These are phyloP conservation scores for Phycomyces blakesleeanus DNA, from an alignment of 192 early-diverging fungal species.

Conservation along the genomic window DNA sequence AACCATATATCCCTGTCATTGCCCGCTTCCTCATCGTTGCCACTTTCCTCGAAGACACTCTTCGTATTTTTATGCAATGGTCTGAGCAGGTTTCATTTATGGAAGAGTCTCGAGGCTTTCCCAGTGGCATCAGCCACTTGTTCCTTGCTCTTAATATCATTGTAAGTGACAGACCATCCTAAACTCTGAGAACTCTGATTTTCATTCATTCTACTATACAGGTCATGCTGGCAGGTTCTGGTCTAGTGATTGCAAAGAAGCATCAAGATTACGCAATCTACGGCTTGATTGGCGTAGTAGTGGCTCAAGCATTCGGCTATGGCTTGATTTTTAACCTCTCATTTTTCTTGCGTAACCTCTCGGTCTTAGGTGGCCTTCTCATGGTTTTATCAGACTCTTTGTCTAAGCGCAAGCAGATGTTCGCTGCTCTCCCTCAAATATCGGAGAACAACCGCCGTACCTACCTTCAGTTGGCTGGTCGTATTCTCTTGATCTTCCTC, in stretches of 20 bases:
- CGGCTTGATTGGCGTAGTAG: conserved; percentile 77
- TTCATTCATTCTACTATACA: conserved; percentile 6
- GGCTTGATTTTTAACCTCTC: conserved; percentile 86
- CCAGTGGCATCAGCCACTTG: conserved; percentile 75
- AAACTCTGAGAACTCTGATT: background rate
- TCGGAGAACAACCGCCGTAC: conserved; percentile 82
- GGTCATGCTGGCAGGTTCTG: conserved; percentile 79
- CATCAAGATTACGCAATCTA: conserved; percentile 80
- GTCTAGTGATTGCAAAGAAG: conserved; percentile 78
- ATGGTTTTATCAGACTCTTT: conserved; percentile 89
- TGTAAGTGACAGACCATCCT: conserved; percentile 41
- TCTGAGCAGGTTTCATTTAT: conserved; percentile 85
- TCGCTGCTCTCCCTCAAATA: conserved; percentile 84
- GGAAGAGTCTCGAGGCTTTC: conserved; percentile 76
- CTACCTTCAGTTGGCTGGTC: conserved; percentile 89
- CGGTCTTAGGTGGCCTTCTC: conserved; percentile 90
- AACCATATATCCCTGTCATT: conserved; percentile 87
- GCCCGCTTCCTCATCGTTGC: conserved; percentile 93
- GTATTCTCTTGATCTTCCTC: conserved; percentile 88
- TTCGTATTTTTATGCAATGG: conserved; percentile 89
- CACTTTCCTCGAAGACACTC: conserved; percentile 92
- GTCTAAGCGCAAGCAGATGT: conserved; percentile 66
- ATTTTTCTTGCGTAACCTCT: conserved; percentile 91
- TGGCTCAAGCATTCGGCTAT: conserved; percentile 90
- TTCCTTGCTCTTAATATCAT: conserved; percentile 83